Conservation (phyloP, 495 filamentous ascomycete genomes). For the Penicillium crystallinum region DNA sequence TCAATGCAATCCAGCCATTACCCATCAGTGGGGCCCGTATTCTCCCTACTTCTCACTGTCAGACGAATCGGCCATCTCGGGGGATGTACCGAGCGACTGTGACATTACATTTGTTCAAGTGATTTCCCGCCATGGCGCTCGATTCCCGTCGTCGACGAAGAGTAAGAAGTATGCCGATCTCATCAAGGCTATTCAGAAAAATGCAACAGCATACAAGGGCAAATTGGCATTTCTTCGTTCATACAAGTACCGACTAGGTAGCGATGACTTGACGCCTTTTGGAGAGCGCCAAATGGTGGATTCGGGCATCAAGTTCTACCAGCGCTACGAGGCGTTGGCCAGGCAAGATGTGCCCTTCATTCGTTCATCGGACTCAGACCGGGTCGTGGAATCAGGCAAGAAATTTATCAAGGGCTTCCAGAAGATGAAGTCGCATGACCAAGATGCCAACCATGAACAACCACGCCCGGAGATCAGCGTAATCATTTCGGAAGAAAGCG, state of each 20-base stretch:
- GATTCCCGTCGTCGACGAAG: constrained; percentile 67
- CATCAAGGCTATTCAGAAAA: constrained; percentile 56
- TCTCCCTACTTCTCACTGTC: constrained; percentile 70
- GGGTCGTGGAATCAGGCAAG: constrained; percentile 68
- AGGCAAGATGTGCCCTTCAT: constrained; percentile 58
- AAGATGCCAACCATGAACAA: constrained; percentile 24
- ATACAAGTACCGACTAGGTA: constrained; percentile 69
- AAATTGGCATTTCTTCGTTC: constrained; percentile 58
- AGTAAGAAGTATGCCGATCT: constrained; percentile 48
- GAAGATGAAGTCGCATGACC: constrained; percentile 46
- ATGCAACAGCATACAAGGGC: constrained; percentile 50
- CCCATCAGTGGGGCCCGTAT: constrained; percentile 82
- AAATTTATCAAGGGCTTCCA: constrained; percentile 72
- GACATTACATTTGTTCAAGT: constrained; percentile 71
- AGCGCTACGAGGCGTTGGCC: constrained; percentile 58
- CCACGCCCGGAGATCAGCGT: constrained; percentile 53
- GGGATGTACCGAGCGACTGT: constrained; percentile 56
- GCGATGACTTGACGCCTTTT: constrained; percentile 67
- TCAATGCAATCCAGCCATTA: constrained; percentile 52
- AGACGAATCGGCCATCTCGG: constrained; percentile 51
- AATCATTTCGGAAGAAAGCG: constrained; percentile 56
- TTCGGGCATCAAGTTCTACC: constrained; percentile 69
- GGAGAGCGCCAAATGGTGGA: constrained; percentile 69
- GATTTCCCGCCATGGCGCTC: constrained; percentile 77
- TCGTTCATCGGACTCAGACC: constrained; percentile 61